Base-by-base conservation (phyloP, 2,329 filamentous ascomycete species). In the Stagonosporopsis chrysanthemi region DNA sequence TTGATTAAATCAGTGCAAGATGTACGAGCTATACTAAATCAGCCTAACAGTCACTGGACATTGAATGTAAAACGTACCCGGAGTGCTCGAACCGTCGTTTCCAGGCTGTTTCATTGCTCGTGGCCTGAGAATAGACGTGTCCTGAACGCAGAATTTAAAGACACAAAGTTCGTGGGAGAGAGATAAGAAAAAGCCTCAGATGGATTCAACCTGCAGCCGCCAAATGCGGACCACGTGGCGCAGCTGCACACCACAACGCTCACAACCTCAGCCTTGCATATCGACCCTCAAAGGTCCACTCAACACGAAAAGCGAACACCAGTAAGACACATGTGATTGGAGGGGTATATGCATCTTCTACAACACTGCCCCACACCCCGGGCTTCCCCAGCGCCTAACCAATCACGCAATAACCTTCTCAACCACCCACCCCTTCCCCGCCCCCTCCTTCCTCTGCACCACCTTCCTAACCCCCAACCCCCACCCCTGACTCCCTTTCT, bases 381-480 rank as follows among this genome's bases (percentile, higher is more conserved):
- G 17, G 22, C 17, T 22, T 17, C 24, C n/a, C 40, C 1, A 3
- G 14, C 40, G 23, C 11, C 28, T 6, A 1, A 17, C 26, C 7
- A 6, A 46, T 58, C 39, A 75, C 4, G 61, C 69, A 48, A 80
- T 33, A 19, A 85, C 80, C 68, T 79, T 82, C 69, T 87, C 88
- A 59, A 90, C 85, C 63, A 90, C 84, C 91, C 92, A 96, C 0
- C 89, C 90, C 65, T 86, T 59, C 12, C 67, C 86, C 36, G 86
- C 89, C 1, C 82, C 73, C 57, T 91, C 85, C 78, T 89, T 92
- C 77, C 79, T 88, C 79, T 98, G 94, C 67, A 86, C 82, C 39
- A 98, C 89, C 79, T 90, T 96, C 77, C 87, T 88, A n/a, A 90
- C 88, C 3, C 91, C 90, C 73, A 99, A 76, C 12, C 91, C 90